Conservation (phyloP, 1,284 basidiomycete species). For the Sanghuangporus weigelae region DNA sequence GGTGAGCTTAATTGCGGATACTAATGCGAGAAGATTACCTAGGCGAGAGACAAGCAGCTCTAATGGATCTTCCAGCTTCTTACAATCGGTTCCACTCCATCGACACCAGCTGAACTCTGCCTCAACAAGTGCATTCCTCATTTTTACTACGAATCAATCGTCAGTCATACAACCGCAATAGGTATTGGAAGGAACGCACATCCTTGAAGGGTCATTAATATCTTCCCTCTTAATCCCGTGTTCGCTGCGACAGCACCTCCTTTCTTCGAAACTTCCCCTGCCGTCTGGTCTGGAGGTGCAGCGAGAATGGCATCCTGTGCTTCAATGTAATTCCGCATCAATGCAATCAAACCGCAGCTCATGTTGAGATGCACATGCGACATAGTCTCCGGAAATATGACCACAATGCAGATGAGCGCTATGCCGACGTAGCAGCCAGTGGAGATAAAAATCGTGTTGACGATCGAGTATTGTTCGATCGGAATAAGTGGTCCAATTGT, state of each 20-base stretch:
- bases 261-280: background rate
- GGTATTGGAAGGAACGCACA: background rate
- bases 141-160: background rate
- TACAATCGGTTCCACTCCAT: constrained; percentile 45
- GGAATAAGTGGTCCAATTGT: constrained; percentile 59
- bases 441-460: constrained; percentile 54
- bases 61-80: constrained; percentile 1
- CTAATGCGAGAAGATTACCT: background rate
- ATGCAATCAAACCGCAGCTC: constrained; percentile 28
- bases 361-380: constrained; percentile 43
- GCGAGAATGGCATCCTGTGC: background rate
- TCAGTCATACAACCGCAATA: background rate
- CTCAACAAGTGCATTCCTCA: constrained; percentile 31
- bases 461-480: constrained; percentile 54
- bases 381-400: constrained; percentile 72
- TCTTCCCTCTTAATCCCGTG: background rate
- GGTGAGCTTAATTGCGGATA: constrained; percentile 23
- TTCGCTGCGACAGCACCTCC: background rate
- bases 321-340: background rate
- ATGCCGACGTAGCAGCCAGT: constrained; percentile 56
- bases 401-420: constrained; percentile 45
- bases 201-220: background rate
- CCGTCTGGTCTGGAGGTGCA: background rate
- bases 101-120: constrained; percentile 50
- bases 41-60: background rate